These are phyloP conservation scores for Penstemon eatonii DNA, from an alignment of 257 asterid genomes.

Conservation along the genomic window DNA sequence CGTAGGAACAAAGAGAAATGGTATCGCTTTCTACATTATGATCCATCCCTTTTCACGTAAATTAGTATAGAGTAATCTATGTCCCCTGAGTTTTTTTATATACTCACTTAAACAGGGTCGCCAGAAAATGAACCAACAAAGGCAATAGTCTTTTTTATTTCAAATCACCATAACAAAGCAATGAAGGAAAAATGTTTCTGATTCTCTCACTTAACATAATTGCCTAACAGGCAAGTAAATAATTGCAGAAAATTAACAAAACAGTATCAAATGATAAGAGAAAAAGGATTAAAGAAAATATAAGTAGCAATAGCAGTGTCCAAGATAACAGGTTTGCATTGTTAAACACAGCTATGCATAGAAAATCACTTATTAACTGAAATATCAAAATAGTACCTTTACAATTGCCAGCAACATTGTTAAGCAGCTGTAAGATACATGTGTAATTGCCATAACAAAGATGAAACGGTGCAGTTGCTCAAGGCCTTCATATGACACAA, in stretches of 20 bases:
- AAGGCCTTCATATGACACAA: constrained; percentile 95
- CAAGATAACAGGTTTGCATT: neutral
- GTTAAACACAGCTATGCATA: neutral
- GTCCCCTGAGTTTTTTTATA: neutral
- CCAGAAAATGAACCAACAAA: neutral
- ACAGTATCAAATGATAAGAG: constrained; percentile 5
- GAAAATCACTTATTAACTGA: neutral
- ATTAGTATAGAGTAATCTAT: too few species aligned
- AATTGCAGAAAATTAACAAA: neutral
- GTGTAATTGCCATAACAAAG: constrained; percentile 96
- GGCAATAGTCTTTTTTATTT: neutral
- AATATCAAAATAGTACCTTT: constrained; percentile 56
- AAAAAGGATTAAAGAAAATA: constrained; percentile 5
- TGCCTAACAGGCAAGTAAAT: neutral
- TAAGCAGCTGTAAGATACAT: constrained; percentile 90
- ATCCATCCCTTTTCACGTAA: neutral
- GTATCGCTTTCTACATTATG: neutral
- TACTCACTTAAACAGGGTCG: neutral
- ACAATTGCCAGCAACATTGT: constrained; percentile 96
- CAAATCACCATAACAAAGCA: neutral
- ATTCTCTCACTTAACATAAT: neutral
- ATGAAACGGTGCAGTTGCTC: constrained; percentile 98
- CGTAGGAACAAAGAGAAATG: neutral
- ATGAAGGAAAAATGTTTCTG: neutral
- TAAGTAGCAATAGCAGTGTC: neutral